Base-by-base conservation (phyloP, 1,284 basidiomycete species). In the Anthracocystis panici-leucophaei region DNA sequence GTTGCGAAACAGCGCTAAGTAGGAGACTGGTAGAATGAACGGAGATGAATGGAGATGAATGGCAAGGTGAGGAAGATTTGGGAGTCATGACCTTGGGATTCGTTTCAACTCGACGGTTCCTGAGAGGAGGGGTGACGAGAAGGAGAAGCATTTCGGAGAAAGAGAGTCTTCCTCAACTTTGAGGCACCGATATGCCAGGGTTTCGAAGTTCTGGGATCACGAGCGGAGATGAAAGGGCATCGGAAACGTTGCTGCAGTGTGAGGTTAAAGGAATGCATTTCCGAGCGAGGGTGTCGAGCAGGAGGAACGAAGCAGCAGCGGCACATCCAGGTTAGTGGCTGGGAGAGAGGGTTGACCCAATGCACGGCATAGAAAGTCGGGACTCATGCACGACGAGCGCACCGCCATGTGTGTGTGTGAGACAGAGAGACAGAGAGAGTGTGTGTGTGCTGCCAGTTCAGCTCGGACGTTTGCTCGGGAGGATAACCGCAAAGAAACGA, bases 231-330 rank as follows among this genome's bases (percentile, higher is more conserved):
- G 27, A 42, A 54, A 53, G 44, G 46, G 40, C 29, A 44, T 50
- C 51, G 55, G 50, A 21, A 40, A 46, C 18, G 41, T 16, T 50
- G 48, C 40, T 66, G 57, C 64, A 66, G 25, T n/a, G 48, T 60
- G 64, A 66, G 57, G 55, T 51, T 66, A 66, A 61, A 61, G 27
- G 27, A 21, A 1, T 59, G 57, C 45, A 65, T 31, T 27, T 40
- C 27, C 23, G 59, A 27, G 46, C 57, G 56, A 65, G 38, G 45
- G 14, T 38, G 35, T 38, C 25, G 57, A 27, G 27, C 9, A 21
- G 56, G 55, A 55, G 49, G 20, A 35, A 31, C 23, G 18, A 45
- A 6, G 11, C 35, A 38, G 12, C 35, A 38, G 11, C 31, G 9
- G 16, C 8, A 41, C 46, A 66, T 54, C 63, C 38, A 59, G 44